Percentiles rank a stretch among this genome's conserved stretches.
phyloP scores from a whole-genome alignment of 2,329 filamentous ascomycete genomes.

The Dendryphion nanum region DNA sequence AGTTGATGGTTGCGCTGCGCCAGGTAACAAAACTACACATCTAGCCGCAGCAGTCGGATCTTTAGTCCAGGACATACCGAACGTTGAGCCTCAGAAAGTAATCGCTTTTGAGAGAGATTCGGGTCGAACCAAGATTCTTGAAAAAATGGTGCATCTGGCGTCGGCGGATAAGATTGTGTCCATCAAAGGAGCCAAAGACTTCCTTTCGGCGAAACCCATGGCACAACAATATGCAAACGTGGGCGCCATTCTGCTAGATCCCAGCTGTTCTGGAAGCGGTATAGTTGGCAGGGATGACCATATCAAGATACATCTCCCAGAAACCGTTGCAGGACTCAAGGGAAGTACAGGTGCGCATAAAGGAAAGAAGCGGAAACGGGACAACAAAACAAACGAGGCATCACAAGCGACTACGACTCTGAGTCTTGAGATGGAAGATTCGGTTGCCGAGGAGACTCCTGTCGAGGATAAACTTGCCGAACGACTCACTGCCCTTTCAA shows the following conservation, averaged over 20 bases:
- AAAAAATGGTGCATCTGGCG: constrained; percentile 80
- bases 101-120: constrained; percentile 79
- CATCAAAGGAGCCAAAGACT: constrained; percentile 75
- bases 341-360: constrained; percentile 5
- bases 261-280: constrained; percentile 92
- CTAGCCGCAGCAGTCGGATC: constrained; percentile 69
- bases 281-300: constrained; percentile 88
- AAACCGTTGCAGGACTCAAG: not conserved
- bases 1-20: constrained; percentile 91
- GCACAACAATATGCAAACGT: constrained; percentile 65
- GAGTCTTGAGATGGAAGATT: no score
- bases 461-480: constrained; percentile 39
- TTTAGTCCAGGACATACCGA: constrained; percentile 32
- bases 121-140: constrained; percentile 68
- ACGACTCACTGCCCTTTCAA: constrained; percentile 70
- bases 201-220: constrained; percentile 70
- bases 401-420: no score
- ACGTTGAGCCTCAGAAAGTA: constrained; percentile 49
- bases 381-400: no score
- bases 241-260: constrained; percentile 81
- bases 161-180: constrained; percentile 66
- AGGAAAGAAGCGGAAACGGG: constrained; percentile 35
- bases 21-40: constrained; percentile 97
- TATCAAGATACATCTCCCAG: constrained; percentile 60
- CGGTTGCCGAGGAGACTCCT: constrained; percentile 39